Percentiles rank a stretch among this genome's conserved stretches.
phyloP scores from a whole-genome alignment of 2,329 filamentous ascomycete genomes.

The Trichoderma semiorbis region DNA sequence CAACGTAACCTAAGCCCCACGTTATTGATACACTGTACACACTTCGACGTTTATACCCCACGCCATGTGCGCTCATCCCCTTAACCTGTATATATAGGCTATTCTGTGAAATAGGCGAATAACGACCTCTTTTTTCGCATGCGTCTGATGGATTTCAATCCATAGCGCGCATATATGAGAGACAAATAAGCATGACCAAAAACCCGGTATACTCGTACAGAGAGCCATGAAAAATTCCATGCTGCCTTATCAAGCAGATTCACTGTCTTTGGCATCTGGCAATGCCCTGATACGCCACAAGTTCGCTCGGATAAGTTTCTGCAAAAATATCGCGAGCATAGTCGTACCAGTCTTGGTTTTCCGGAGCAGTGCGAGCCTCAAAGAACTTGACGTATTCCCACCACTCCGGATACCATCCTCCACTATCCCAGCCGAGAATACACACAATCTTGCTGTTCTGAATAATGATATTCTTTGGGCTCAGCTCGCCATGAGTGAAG shows the following conservation, averaged over 20 bases:
- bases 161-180: background rate
- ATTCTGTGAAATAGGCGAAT: background rate
- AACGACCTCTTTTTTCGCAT: background rate
- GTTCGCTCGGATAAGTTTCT: conserved; percentile 24
- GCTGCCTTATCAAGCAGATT: background rate
- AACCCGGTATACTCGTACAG: background rate
- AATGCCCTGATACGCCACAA: conserved; percentile 32
- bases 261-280: conserved; percentile 28
- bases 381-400: conserved; percentile 37
- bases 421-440: conserved; percentile 32
- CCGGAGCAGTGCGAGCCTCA: conserved; percentile 27
- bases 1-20: background rate
- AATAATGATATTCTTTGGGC: conserved; percentile 32
- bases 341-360: conserved; percentile 32
- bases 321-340: conserved; percentile 31
- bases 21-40: background rate
- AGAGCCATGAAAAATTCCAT: background rate
- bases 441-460: conserved; percentile 24
- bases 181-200: background rate
- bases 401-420: conserved; percentile 33
- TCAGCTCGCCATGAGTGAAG: conserved; percentile 28
- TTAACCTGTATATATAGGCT: background rate
- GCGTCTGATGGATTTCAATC: background rate
- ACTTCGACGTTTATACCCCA: background rate
- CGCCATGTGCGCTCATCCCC: background rate